Conservation (phyloP, 495 filamentous ascomycete genomes). For the Barbatosphaeria neglecta region DNA sequence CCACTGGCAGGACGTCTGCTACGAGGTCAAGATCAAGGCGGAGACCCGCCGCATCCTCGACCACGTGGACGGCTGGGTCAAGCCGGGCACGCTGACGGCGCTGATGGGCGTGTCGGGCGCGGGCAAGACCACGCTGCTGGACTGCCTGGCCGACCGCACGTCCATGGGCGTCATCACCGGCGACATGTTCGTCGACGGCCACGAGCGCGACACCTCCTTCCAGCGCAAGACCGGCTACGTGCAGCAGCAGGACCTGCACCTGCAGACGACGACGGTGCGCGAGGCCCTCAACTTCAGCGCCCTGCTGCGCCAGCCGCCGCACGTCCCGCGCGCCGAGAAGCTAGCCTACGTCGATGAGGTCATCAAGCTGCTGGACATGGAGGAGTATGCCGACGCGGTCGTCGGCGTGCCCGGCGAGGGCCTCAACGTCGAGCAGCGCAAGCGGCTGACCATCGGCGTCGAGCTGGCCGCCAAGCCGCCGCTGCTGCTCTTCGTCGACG, state of each 20-base stretch:
- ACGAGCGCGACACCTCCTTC: conserved; percentile 64
- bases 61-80: conserved; percentile 81
- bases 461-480: conserved; percentile 85
- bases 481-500: conserved; percentile 83
- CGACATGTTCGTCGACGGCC: conserved; percentile 75
- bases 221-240: conserved; percentile 92
- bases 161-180: conserved; percentile 80
- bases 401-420: conserved; percentile 83
- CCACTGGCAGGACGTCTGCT: conserved; percentile 77
- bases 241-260: conserved; percentile 90
- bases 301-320: conserved; percentile 68
- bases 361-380: conserved; percentile 81
- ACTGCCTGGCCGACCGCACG: conserved; percentile 65
- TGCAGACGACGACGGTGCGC: conserved; percentile 74
- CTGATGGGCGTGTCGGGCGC: conserved; percentile 70
- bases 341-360: conserved; percentile 81
- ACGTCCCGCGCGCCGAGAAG: conserved; percentile 60
- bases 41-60: conserved; percentile 67
- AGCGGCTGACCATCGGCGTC: conserved; percentile 81
- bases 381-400: conserved; percentile 75
- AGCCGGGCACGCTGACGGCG: conserved; percentile 83
- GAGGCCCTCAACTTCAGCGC: conserved; percentile 79
- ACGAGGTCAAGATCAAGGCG: conserved; percentile 80
- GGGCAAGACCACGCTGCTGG: conserved; percentile 63
- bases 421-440: conserved; percentile 86